These are phyloP conservation scores for Asterophora parasitica DNA, from an alignment of 768 basidiomycete species.

Conservation along the genomic window DNA sequence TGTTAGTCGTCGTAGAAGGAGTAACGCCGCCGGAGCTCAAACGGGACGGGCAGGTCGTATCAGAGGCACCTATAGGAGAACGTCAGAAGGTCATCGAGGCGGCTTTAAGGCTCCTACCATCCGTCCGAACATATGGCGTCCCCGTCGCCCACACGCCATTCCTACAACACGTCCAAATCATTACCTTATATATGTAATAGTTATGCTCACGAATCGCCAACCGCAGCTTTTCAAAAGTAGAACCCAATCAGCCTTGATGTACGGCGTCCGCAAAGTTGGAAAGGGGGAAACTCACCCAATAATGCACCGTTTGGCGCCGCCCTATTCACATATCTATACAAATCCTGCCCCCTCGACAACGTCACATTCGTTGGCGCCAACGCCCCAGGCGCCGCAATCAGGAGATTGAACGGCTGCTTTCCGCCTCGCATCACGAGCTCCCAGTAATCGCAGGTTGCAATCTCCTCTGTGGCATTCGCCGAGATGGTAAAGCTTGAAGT, in stretches of 20 bases:
- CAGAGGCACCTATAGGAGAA: conserved; percentile 21
- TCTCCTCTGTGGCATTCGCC: conserved; percentile 28
- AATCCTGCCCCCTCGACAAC: conserved; percentile 26
- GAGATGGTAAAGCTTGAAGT: conserved; percentile 27
- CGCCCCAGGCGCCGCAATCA: conserved; percentile 27
- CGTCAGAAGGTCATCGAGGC: neutral
- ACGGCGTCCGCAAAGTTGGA: neutral
- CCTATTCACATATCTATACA: conserved; percentile 33
- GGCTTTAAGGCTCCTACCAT: conserved; percentile 10
- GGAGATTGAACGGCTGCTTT: conserved; percentile 35
- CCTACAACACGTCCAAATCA: conserved; percentile 18
- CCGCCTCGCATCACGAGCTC: conserved; percentile 35
- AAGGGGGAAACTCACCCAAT: conserved; percentile 30
- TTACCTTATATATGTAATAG: neutral
- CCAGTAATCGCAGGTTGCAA: conserved; percentile 39
- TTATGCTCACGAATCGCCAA: conserved; percentile 41
- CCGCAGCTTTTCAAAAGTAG: conserved; percentile 25
- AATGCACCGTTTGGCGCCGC: conserved; percentile 27
- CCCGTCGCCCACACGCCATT: conserved; percentile 32
- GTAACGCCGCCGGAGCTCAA: conserved; percentile 24
- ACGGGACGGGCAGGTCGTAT: conserved; percentile 28
- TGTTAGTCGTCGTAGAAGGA: neutral
- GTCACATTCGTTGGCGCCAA: conserved; percentile 34
- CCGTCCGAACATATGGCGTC: conserved; percentile 24
- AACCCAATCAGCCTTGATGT: conserved; percentile 2